A percentile compares a stretch with the other conserved stretches of the same genome.
These are phyloP conservation scores for Chrysochromulina tobinii DNA, from an alignment of 78 protist genomes.

Conservation along the genomic window DNA sequence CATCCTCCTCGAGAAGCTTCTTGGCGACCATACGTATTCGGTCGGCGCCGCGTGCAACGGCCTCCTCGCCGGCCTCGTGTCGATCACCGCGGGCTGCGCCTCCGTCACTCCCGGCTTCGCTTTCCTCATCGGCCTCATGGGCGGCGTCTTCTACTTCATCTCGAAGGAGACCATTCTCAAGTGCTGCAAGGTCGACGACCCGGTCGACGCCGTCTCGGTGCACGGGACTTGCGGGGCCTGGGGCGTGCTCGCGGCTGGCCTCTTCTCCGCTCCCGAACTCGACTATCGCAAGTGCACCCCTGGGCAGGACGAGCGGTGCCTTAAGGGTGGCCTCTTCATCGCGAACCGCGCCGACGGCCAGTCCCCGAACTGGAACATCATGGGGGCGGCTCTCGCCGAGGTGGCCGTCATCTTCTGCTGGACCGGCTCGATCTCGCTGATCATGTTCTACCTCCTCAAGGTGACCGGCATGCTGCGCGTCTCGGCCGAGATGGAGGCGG, in stretches of 20 bases:
- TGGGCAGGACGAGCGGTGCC: background rate
- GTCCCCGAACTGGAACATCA: background rate
- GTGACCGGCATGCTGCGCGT: background rate
- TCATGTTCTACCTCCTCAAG: background rate
- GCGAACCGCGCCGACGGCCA: background rate
- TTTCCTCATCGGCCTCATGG: constrained; percentile 42
- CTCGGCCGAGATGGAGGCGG: background rate
- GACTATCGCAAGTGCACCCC: background rate
- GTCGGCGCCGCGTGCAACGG: constrained; percentile 29
- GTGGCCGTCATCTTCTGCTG: background rate
- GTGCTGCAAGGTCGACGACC: constrained; percentile 76
- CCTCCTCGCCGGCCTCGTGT: constrained; percentile 56
- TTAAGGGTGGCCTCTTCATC: background rate
- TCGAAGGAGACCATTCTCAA: constrained; percentile 1
- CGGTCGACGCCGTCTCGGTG: constrained; percentile 75
- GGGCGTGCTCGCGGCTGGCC: background rate
- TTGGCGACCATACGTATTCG: constrained; percentile 28
- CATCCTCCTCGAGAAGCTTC: constrained; percentile 29
- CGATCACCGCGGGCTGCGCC: constrained; percentile 52
- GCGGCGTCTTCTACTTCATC: constrained; percentile 3
- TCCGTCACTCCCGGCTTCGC: constrained; percentile 47
- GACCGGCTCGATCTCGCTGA: background rate
- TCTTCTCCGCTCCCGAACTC: background rate
- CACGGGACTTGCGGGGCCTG: constrained; percentile 76
- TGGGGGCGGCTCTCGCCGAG: background rate